A percentile compares a stretch with the other conserved stretches of the same genome.
These are phyloP conservation scores for Russula brevipes DNA, from an alignment of 768 basidiomycete genomes.

Conservation along the genomic window DNA sequence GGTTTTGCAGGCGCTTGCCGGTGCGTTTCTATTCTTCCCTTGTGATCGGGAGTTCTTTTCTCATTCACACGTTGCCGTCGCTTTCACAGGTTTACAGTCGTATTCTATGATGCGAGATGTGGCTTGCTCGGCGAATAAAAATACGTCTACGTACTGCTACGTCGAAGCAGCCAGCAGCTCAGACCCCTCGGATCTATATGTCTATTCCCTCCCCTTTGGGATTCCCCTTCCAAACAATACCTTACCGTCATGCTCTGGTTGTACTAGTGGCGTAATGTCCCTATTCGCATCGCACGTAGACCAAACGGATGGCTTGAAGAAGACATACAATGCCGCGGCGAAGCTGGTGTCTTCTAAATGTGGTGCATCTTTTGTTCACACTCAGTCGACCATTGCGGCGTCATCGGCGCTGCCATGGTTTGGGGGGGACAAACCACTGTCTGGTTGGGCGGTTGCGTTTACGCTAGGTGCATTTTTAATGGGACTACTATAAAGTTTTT, in stretches of 20 bases:
- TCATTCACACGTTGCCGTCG: background rate
- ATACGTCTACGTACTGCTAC: conserved; percentile 67
- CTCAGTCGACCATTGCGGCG: conserved; percentile 1
- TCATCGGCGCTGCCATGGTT: conserved; percentile 3
- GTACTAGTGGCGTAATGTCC: conserved; percentile 55
- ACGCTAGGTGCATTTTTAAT: background rate
- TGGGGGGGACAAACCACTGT: background rate
- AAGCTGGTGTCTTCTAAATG: conserved; percentile 44
- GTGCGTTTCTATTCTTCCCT: conserved; percentile 35
- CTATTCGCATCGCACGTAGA: conserved; percentile 43
- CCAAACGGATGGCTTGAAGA: conserved; percentile 36
- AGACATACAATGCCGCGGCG: conserved; percentile 48
- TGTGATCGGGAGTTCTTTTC: background rate
- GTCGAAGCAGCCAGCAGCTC: conserved; percentile 52
- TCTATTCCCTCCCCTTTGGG: conserved; percentile 65
- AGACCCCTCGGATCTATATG: conserved; percentile 65
- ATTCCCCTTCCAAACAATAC: conserved; percentile 45
- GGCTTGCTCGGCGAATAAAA: conserved; percentile 55
- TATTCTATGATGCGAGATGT: conserved; percentile 57
- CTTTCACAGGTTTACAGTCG: conserved; percentile 48
- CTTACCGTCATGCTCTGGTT: conserved; percentile 54
- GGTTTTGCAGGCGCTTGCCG: conserved; percentile 50
- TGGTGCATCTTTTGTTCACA: conserved; percentile 42
- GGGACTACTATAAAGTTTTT: background rate
- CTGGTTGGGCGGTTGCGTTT: background rate